These are phyloP conservation scores for Fraxinus albicans DNA, from an alignment of 305 asterid genomes.

Conservation along the genomic window DNA sequence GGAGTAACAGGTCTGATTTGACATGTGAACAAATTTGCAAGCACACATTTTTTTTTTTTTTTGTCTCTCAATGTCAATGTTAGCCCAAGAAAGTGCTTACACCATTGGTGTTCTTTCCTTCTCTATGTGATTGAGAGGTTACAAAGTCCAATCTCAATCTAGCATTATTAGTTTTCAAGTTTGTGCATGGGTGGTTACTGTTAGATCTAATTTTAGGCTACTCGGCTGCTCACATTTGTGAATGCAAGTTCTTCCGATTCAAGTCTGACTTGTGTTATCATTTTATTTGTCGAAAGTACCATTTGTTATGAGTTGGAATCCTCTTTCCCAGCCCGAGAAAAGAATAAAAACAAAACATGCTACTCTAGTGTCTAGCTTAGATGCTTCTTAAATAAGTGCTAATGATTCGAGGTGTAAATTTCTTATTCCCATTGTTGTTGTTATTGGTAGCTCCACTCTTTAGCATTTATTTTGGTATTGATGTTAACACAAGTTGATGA, in stretches of 20 bases:
- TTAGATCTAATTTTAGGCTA: background rate
- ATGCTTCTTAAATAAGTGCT: background rate
- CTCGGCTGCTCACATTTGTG: background rate
- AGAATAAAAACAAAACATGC: background rate
- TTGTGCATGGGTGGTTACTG: background rate
- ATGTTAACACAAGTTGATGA: background rate
- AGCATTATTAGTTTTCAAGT: background rate
- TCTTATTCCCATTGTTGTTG: too few species aligned
- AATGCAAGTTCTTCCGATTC: background rate
- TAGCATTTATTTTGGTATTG: background rate
- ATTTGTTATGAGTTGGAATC: background rate
- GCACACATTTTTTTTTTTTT: too few species aligned
- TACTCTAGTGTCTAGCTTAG: background rate
- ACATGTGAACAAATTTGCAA: too few species aligned
- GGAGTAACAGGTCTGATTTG: too few species aligned
- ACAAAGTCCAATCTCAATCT: too few species aligned
- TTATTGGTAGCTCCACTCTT: background rate
- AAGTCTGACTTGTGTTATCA: background rate
- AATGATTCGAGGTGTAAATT: background rate
- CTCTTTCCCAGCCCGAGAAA: background rate
- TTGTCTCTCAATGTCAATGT: too few species aligned
- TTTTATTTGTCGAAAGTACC: background rate
- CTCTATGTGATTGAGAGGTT: too few species aligned
- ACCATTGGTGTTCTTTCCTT: too few species aligned
- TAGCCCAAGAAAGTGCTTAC: too few species aligned